A percentile compares a stretch with the other conserved stretches of the same genome.
These are phyloP conservation scores for Xylariales sp. DNA, from an alignment of 2,329 filamentous ascomycete genomes.

Conservation along the genomic window DNA sequence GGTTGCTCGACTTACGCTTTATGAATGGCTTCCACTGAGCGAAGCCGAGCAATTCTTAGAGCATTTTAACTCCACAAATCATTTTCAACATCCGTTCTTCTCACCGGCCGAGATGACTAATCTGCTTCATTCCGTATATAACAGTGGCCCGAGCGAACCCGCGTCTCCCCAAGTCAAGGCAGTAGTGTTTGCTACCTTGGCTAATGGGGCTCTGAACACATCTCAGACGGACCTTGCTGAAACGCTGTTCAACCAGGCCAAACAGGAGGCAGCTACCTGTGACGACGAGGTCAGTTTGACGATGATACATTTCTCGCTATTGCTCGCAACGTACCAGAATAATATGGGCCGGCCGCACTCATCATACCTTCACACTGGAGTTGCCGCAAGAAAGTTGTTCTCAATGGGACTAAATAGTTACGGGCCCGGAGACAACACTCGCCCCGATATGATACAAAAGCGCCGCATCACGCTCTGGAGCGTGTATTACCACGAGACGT, in stretches of 20 bases:
- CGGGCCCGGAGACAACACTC: conserved; percentile 3
- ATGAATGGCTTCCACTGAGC: conserved; percentile 19
- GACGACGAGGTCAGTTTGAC: conserved; percentile 28
- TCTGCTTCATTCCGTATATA: conserved; percentile 22
- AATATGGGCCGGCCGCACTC: conserved; percentile 29
- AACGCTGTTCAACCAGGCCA: conserved; percentile 23
- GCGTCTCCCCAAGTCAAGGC: conserved; percentile 17
- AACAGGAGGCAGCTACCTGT: conserved; percentile 20
- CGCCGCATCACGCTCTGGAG: conserved; percentile 24
- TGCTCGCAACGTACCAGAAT: conserved; percentile 29
- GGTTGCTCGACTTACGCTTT: not conserved
- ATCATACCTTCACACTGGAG: conserved; percentile 28
- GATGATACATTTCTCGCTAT: conserved; percentile 27
- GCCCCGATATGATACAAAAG: conserved; percentile 24
- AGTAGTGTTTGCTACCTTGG: conserved; percentile 15
- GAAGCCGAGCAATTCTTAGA: conserved; percentile 20
- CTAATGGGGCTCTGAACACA: conserved; percentile 23
- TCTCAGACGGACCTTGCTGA: conserved; percentile 24
- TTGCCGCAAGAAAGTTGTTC: conserved; percentile 25
- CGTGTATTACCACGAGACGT: conserved; percentile 31
- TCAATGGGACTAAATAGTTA: conserved; percentile 28
- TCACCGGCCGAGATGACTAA: conserved; percentile 11
- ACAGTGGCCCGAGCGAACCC: not conserved
- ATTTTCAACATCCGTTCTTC: conserved; percentile 26
- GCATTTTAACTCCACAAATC: conserved; percentile 21